phyloP scores from a whole-genome alignment of 257 asterid genomes.

The Knoxia roxburghii region DNA sequence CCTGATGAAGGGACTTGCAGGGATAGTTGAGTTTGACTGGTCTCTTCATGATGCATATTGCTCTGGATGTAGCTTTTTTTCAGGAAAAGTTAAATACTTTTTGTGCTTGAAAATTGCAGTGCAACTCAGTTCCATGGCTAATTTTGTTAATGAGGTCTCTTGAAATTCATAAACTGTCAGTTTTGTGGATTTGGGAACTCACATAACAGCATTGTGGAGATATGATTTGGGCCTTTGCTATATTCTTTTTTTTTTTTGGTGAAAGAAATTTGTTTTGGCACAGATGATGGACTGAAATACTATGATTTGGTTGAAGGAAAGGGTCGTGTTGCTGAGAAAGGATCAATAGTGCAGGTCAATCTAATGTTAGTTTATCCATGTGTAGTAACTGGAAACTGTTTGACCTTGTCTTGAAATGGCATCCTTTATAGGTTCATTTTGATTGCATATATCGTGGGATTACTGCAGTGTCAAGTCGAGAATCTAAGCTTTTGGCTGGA shows the following conservation, averaged over 20 bases:
- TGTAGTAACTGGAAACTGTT: not conserved
- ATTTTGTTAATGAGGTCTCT: not conserved
- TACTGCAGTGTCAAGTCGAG: conserved; percentile 92
- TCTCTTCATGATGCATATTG: not conserved
- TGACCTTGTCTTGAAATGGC: conserved; percentile 16
- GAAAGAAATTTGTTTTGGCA: conserved; percentile 24
- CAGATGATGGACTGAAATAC: conserved; percentile 89
- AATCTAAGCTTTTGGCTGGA: conserved; percentile 92
- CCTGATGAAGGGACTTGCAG: not conserved
- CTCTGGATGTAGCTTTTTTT: no score
- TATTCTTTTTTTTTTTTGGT: conserved; percentile 5
- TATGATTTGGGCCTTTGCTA: not conserved
- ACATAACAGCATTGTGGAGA: not conserved
- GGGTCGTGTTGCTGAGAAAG: conserved; percentile 79
- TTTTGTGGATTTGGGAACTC: no score
- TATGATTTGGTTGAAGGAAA: conserved; percentile 77
- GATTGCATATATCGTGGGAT: conserved; percentile 88
- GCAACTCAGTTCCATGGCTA: not conserved
- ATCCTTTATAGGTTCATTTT: conserved; percentile 66
- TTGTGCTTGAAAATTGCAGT: not conserved
- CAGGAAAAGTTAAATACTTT: not conserved
- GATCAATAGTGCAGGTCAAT: conserved; percentile 70
- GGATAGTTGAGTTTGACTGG: not conserved
- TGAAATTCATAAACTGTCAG: no score
- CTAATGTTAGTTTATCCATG: not conserved